Conservation (phyloP, 148 eudicot species). For the Nyssa sinensis region DNA sequence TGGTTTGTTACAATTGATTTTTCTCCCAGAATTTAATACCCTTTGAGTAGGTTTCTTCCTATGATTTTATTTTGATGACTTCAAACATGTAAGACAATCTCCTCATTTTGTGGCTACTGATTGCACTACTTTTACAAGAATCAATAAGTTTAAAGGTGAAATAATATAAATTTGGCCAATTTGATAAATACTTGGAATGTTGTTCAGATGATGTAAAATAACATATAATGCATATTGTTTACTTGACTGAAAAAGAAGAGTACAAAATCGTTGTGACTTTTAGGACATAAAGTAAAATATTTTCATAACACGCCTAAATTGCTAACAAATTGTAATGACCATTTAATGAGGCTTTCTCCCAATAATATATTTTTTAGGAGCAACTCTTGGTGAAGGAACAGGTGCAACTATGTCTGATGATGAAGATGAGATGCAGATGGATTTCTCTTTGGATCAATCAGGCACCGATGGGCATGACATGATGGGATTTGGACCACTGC, state of each 20-base stretch:
- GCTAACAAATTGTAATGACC: neutral
- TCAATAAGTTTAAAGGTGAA: neutral
- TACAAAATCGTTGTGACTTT: no score
- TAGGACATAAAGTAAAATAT: neutral
- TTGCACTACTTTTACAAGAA: no score
- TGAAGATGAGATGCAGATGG: slow-evolving; percentile 81
- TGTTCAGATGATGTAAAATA: neutral
- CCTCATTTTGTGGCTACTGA: no score
- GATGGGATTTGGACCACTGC: slow-evolving; percentile 90
- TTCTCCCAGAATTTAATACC: no score
- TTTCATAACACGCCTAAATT: neutral
- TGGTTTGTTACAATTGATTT: no score
- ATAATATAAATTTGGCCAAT: no score
- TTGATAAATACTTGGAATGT: neutral
- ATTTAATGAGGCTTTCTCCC: neutral
- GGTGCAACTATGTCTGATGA: slow-evolving; percentile 98
- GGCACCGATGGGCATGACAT: slow-evolving; percentile 68
- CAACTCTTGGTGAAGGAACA: slow-evolving; percentile 63
- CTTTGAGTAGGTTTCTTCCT: no score
- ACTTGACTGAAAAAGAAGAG: no score
- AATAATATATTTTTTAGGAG: slow-evolving; percentile 34
- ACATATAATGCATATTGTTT: no score
- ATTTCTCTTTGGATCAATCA: slow-evolving; percentile 63
- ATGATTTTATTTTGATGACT: no score
- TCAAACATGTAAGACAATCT: no score